phyloP scores from a whole-genome alignment of 768 basidiomycete genomes.

The Tephrocybe sp. region DNA sequence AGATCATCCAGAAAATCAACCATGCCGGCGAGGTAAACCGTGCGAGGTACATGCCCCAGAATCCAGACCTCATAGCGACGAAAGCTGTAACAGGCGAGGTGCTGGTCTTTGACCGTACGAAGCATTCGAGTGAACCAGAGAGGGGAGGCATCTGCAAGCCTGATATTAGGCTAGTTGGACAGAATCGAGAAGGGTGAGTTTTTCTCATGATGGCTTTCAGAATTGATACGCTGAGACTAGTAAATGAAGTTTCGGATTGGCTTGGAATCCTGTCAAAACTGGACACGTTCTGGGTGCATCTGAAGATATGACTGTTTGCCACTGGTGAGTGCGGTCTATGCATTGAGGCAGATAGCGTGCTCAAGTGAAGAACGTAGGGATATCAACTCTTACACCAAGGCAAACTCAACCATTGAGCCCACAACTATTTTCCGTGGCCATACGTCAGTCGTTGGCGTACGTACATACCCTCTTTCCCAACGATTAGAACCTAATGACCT shows the following conservation, averaged over 20 bases:
- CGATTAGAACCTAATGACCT: not conserved
- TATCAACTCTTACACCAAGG: conserved; percentile 83
- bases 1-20: conserved; percentile 92
- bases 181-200: conserved; percentile 88
- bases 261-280: conserved; percentile 84
- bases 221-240: conserved; percentile 10
- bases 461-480: conserved; percentile 26
- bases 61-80: conserved; percentile 94
- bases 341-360: not conserved
- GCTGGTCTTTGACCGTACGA: conserved; percentile 94
- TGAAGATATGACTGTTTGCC: conserved; percentile 94
- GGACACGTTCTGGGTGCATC: conserved; percentile 91
- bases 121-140: conserved; percentile 92
- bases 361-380: conserved; percentile 61
- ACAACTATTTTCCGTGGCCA: conserved; percentile 84
- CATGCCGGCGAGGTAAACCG: conserved; percentile 95
- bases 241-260: conserved; percentile 75
- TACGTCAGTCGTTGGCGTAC: conserved; percentile 86
- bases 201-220: not conserved
- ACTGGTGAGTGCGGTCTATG: conserved; percentile 60
- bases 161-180: conserved; percentile 88
- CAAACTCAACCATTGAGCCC: conserved; percentile 80
- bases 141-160: conserved; percentile 83
- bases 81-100: conserved; percentile 92
- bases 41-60: conserved; percentile 99